A percentile compares a stretch with the other conserved stretches of the same genome.
These are phyloP conservation scores for Saturnispora quitensis DNA, from an alignment of 805 yeast species.

Conservation along the genomic window DNA sequence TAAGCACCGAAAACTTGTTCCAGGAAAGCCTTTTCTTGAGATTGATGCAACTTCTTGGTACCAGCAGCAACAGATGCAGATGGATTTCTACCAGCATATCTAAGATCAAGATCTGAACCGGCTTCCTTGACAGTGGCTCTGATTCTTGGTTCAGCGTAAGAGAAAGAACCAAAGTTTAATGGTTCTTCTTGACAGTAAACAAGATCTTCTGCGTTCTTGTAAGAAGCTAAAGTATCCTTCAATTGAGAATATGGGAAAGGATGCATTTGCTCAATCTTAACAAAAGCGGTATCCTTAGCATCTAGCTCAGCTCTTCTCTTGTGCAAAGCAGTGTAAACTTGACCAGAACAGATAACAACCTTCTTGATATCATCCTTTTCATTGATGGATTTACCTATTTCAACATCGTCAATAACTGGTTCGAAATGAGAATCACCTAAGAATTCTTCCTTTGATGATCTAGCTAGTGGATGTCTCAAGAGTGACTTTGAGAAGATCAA, in stretches of 20 bases:
- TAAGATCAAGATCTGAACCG: conserved; percentile 44
- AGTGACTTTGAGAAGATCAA: conserved; percentile 87
- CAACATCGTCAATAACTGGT: conserved; percentile 92
- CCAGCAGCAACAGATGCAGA: conserved; percentile 99
- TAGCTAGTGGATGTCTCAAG: conserved; percentile 95
- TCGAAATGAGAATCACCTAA: conserved; percentile 87
- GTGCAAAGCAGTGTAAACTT: conserved; percentile 86
- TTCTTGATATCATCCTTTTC: conserved; percentile 80
- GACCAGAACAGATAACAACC: conserved; percentile 80
- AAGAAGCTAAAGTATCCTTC: conserved; percentile 70
- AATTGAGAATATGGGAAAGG: conserved; percentile 98
- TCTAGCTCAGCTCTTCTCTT: conserved; percentile 76
- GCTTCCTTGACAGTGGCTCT: conserved; percentile 70
- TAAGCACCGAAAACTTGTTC: conserved; percentile 51
- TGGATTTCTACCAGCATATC: conserved; percentile 98
- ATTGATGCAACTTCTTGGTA: conserved; percentile 74
- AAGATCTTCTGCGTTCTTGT: conserved; percentile 77
- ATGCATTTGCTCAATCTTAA: conserved; percentile 88
- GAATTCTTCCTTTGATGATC: conserved; percentile 75
- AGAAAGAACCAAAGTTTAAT: conserved; percentile 89
- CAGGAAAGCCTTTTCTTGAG: conserved; percentile 84
- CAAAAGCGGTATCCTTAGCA: conserved; percentile 77
- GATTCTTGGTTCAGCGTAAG: conserved; percentile 75
- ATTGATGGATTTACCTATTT: conserved; percentile 69
- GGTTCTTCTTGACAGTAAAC: conserved; percentile 99